phyloP scores from a whole-genome alignment of 2,329 filamentous ascomycete species.

The Fusarium kyushuense region DNA sequence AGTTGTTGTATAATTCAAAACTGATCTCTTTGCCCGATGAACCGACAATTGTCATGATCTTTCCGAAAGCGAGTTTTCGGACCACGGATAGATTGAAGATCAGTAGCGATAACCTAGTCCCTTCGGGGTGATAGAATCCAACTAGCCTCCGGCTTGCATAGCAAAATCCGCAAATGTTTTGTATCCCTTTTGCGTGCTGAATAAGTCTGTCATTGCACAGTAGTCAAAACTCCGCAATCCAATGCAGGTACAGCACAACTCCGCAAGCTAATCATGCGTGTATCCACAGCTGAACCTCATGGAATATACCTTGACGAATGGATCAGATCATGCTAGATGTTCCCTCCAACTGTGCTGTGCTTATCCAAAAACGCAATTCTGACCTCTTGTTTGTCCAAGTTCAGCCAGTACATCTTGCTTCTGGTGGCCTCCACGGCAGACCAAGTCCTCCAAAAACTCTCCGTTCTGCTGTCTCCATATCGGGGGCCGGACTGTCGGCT shows the following conservation, averaged over 20 bases:
- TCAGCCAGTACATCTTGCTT: constrained; percentile 76
- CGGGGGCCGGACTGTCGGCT: constrained; percentile 61
- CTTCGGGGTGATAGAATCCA: constrained; percentile 37
- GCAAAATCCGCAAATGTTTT: not conserved
- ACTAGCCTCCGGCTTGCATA: constrained; percentile 15
- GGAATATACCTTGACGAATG: not conserved
- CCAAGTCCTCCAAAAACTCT: constrained; percentile 83
- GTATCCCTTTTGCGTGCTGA: not conserved
- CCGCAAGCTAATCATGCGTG: constrained; percentile 19
- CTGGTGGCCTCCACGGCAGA: constrained; percentile 73
- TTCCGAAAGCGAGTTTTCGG: constrained; percentile 16
- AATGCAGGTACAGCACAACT: constrained; percentile 31
- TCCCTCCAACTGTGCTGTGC: not conserved
- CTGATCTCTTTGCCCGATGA: constrained; percentile 4
- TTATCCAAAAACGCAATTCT: not conserved
- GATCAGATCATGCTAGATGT: not conserved
- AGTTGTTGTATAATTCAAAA: not conserved
- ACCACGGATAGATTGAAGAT: constrained; percentile 5
- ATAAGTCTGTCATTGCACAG: not conserved
- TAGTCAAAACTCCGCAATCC: constrained; percentile 37
- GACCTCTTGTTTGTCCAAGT: not conserved
- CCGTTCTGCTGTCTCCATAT: constrained; percentile 80
- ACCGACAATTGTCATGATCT: constrained; percentile 16
- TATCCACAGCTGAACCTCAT: constrained; percentile 1
- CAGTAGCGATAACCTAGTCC: constrained; percentile 13